Conservation (phyloP, 2,329 filamentous ascomycete species). For the Colletotrichum sansevieriae region DNA sequence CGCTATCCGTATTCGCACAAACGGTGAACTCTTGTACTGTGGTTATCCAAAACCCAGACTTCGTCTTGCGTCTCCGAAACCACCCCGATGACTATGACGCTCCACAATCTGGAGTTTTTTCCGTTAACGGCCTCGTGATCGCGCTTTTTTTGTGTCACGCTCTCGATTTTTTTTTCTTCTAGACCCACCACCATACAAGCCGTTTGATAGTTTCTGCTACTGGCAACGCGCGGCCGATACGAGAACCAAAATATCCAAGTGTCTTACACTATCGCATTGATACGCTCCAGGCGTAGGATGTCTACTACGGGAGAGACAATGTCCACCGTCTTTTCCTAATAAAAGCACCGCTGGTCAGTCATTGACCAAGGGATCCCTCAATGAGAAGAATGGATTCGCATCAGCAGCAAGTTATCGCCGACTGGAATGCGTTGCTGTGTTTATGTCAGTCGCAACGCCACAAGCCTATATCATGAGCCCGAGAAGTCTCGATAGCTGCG, state of each 20-base stretch:
- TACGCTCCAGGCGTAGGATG: background rate
- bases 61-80: constrained; percentile 21
- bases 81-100: constrained; percentile 14
- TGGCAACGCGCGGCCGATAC: background rate
- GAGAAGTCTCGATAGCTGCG: constrained; percentile 33
- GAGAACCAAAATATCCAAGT: background rate
- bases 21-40: constrained; percentile 10
- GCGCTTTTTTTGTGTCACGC: constrained; percentile 2
- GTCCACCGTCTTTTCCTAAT: constrained; percentile 6
- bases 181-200: background rate
- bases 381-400: constrained; percentile 34
- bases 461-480: constrained; percentile 40
- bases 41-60: constrained; percentile 23
- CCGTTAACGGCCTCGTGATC: constrained; percentile 25
- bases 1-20: background rate
- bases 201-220: background rate
- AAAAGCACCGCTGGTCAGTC: constrained; percentile 4
- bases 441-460: constrained; percentile 12
- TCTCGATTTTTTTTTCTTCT: background rate
- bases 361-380: constrained; percentile 31
- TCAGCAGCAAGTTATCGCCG: constrained; percentile 7
- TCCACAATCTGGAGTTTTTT: constrained; percentile 20
- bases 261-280: background rate
- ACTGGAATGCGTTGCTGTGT: constrained; percentile 42
- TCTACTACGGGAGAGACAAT: constrained; percentile 8